Evolutionary conservation across 805 yeast genomes (phyloP), one percentile per base, ranked within the genome.

Genomic region (Yarrowia osloensis): DNA sequence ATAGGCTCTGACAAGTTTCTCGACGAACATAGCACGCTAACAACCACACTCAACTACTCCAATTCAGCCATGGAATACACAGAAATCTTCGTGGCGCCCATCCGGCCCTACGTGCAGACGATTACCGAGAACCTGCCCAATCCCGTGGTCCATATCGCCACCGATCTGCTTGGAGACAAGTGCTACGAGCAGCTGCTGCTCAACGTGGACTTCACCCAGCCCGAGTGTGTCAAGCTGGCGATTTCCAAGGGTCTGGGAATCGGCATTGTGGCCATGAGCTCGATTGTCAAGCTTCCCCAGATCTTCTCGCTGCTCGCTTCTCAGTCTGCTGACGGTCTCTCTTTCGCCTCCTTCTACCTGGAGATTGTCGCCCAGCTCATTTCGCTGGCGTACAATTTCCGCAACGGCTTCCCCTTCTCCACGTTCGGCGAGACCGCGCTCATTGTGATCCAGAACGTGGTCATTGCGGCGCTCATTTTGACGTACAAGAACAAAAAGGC

Each of bases 271-370:
- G 70, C 74, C 1, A 72, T 77, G 55, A 76, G 81, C 2, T 74
- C 81, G 2, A 70, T 79, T 22, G 77, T 79, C 44, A 80, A 80
- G 68, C 69, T 81, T 0, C 83, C 84, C 8, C 83, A 81, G 70
- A 77, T 81, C 55, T n/a, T 74, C 12, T 71, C 75, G 49, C 73
- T 81, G 39, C 44, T 80, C 26, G 65, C 69, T 19, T 70, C 77
- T 11, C 66, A 70, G 12, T 77, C 80, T 3, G 79, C 78, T 12
- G 71, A 65, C 3, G 82, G 82, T 5, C 69, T 81, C 17, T 79
- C 81, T 4, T 70, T 77, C 42, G 35, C 71, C 17, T 71, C 77
- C 50, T 74, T 72, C 50, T 49, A 76, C 9, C 71, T 81, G 40
- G 82, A 81, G 69, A 75, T 79, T 3, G 39, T 75, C 0, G 72